Base-by-base conservation (phyloP, 345 rosid species). In the Adansonia digitata region DNA sequence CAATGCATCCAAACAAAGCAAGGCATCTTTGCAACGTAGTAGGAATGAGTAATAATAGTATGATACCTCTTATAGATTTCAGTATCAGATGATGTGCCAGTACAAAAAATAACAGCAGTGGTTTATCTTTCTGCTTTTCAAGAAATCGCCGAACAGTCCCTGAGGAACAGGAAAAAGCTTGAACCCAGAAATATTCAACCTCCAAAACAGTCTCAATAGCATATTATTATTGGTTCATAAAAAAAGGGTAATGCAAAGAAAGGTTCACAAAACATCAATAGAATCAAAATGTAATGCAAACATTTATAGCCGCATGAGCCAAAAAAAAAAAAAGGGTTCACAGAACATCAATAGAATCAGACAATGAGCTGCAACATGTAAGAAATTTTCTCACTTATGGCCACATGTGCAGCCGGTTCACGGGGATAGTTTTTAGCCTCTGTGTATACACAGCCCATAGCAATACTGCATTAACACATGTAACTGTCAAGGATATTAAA, bases 391-490 rank as follows among this genome's bases (percentile, higher is more conserved):
- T 93, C 81, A 95, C 99, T 88, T 82, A 95, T 91, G 80, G 99
- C 92, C 39, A 95, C 97, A 84, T 93, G 99, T 22, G 98, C 96
- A 79, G 98, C 99, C 60, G 96, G 92, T 84, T 95, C 97, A 57
- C 99, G 91, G 63, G 98, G 99, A 85, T 95, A 95, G 77, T 88
- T 93, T 84, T 95, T 95, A 57, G 96, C 86, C 61, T 95, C 96
- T 20, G 97, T 86, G 80, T 95, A 93, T 83, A 95, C 87, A 79
- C 99, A 95, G 12, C 86, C 98, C 90, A 87, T 87, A 3, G 98
- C 99, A 27, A 95, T 90, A 85, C 98, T 95, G 91, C 82, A 85
- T 75, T 72, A 20, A 70, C 51, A 69, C 43, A 80, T 71, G 48
- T 40, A 77, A 83, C n/a, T n/a, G n/a, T n/a, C n/a, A 74, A 77